Base-by-base conservation (phyloP, 768 basidiomycete species). In the Mycena crocata region DNA sequence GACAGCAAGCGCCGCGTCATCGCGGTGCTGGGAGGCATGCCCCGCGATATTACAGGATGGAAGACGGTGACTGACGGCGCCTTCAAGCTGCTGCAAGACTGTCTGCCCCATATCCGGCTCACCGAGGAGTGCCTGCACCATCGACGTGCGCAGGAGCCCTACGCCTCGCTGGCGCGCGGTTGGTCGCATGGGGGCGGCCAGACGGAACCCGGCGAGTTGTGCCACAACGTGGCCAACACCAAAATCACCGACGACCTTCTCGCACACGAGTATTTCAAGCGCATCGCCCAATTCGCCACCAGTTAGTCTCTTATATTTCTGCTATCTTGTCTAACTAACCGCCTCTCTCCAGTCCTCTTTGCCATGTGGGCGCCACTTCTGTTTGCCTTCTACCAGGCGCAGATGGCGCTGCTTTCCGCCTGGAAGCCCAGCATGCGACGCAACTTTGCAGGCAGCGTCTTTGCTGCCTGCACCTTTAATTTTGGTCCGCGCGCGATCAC, bases 401-500 rank as follows among this genome's bases (percentile, higher is more conserved):
- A 51, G 39, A 44, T 62, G 50, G 40, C 6, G 32, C 31, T 24
- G 31, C 37, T 62, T 1, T 4, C 21, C 14, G 12, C 2, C 19
- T 63, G 52, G 52, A 37, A 35, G 1, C 49, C 48, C 8, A 19
- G 9, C 1, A 24, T 63, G 8, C n/a, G 26, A 4, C 49, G 62
- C 44, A 42, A 34, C 28, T 39, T 48, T n/a, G 26, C 23, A 2
- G 23, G 52, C 23, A 55, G 52, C n/a, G 48, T 77, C 1, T 81
- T 77, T 21, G 64, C 76, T 0, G 65, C 68, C 0, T 42, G 59
- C 0, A 77, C 74, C 2, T 73, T 80, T 65, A 81, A 82, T 62
- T 67, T 79, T 13, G 79, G 78, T 0, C 67, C 71, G 0, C 52
- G 46, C 0, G 70, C 69, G 0, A 32, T 72, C 0, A 73, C 73